Base-by-base conservation (phyloP, 805 yeast species). In the Saturnispora serradocipensis region DNA sequence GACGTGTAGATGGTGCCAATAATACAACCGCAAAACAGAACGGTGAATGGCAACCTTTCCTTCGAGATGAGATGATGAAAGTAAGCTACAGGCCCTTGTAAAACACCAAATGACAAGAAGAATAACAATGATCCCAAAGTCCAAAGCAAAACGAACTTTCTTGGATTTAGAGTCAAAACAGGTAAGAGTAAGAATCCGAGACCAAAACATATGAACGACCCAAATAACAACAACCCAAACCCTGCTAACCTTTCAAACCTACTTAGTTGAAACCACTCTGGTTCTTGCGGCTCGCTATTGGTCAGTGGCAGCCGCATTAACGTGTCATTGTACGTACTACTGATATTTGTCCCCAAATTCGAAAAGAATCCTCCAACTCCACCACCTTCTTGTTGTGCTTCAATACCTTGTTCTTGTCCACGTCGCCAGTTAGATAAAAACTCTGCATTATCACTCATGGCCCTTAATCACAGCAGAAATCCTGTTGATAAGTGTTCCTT, bases 1-100 rank as follows among this genome's bases (percentile, higher is more conserved):
- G 95, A 83, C 63, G 84, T 83, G 63, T 86, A 85, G 46, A 93
- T 72, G 0, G 99, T 93, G 51, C 82, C 67, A 16, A 85, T 58
- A 51, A 91, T 88, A 43, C 91, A 80, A n/a, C 83, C 78, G 59
- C 91, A 86, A 67, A 88, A 91, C 39, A 88, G 81, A 10, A 76
- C 57, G 0, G 96, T 82, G 66, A 93, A 91, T 43, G 90, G 82
- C 44, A 91, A 71, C 58, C 99, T 76, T 48, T 81, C 85, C 36
- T 77, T 75, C 3, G 96, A 83, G 5, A 85, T 66, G 55, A 93
- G 73, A 64, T 91, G 98, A 46, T 72, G 71, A 42, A 80, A 55
- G 64, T 88, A 93, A 35, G 83, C 82, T n/a, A 80, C 74, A 0
- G 97, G 97, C 0, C 99, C 99, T 71, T 89, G 97, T 22, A 91